Evolutionary conservation across 345 rosid genomes (phyloP).

Genomic region (Gossypium bickii): DNA sequence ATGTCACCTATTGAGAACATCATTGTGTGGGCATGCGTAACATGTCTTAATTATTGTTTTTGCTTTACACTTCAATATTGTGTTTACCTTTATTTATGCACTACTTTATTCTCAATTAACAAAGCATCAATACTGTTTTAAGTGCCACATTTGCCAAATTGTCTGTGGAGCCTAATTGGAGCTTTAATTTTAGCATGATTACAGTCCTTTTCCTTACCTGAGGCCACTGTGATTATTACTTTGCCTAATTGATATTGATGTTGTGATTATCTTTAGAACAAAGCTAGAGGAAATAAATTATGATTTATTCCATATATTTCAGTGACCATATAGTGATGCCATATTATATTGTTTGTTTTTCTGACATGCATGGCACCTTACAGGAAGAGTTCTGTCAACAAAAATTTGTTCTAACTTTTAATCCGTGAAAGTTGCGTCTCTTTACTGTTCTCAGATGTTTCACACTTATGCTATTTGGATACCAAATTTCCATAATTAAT

Average conservation of each 20-base stretch:
- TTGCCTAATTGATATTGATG: not conserved
- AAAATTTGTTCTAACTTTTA: not conserved
- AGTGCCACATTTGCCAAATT: constrained; percentile 23
- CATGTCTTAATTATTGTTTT: constrained; percentile 38
- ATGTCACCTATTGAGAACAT: constrained; percentile 30
- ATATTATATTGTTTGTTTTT: not conserved
- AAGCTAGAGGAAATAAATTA: not conserved
- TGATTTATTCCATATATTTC: not conserved
- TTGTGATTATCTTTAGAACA: constrained; percentile 4
- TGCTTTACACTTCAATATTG: constrained; percentile 31
- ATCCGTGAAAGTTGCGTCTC: not conserved
- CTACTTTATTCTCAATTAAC: constrained; percentile 20
- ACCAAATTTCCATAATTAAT: not conserved
- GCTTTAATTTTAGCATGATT: constrained; percentile 17
- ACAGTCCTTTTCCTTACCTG: constrained; percentile 25
- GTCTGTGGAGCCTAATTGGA: constrained; percentile 38
- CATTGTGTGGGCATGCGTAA: constrained; percentile 46
- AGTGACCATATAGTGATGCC: not conserved
- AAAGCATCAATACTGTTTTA: constrained; percentile 22
- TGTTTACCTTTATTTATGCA: constrained; percentile 32
- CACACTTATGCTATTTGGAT: not conserved
- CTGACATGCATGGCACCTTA: not conserved
- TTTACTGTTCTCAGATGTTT: not conserved
- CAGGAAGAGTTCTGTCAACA: not conserved
- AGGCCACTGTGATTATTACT: constrained; percentile 14